Evolutionary conservation across 495 filamentous ascomycete genomes (phyloP), one percentile per base, ranked within the genome.

Genomic region (Penicillium robsamsonii): DNA sequence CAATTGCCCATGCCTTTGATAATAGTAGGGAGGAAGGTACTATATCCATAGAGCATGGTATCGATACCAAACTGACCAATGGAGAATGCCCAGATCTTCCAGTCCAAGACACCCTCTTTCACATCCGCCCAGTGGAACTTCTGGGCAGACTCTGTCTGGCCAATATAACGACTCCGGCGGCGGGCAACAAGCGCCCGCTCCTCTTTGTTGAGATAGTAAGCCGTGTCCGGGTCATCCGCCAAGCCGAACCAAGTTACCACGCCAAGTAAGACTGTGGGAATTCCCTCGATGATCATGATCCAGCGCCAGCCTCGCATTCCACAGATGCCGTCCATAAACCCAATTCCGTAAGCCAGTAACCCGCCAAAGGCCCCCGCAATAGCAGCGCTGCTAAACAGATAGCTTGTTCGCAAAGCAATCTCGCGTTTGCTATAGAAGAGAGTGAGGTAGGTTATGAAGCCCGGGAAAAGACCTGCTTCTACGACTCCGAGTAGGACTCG

Each of bases 21-120:
- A 60, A 92, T 91, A 22, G 87, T 92, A 0, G 89, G 88, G 4
- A 91, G 73, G 62, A 92, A 92, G 1, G 86, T 90, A 57, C 80
- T 84, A 68, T 83, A 92, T 4, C 87, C 87, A 66, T 92, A 92
- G 1, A 91, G 76, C 81, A 91, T 86, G 9, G 83, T 89, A 61
- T 87, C 86, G 11, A 77, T 72, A 2, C 87, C 85, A 57, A 90
- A 90, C 63, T 89, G 70, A 4, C 70, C 87, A 42, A 84, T 70
- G 59, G 81, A 87, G 67, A 90, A 90, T 15, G 73, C 69, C 55
- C 79, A 87, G 33, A 88, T 82, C 69, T 87, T 87, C 84, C 84
- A 87, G 65, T 89, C 86, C 46, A 71, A 62, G 5, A 85, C 55
- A 4, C 73, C 76, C 25, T 74, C 70, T 55, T 70, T 70, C 42